phyloP scores from a whole-genome alignment of 768 basidiomycete genomes.

The Exsudoporus frostii region DNA sequence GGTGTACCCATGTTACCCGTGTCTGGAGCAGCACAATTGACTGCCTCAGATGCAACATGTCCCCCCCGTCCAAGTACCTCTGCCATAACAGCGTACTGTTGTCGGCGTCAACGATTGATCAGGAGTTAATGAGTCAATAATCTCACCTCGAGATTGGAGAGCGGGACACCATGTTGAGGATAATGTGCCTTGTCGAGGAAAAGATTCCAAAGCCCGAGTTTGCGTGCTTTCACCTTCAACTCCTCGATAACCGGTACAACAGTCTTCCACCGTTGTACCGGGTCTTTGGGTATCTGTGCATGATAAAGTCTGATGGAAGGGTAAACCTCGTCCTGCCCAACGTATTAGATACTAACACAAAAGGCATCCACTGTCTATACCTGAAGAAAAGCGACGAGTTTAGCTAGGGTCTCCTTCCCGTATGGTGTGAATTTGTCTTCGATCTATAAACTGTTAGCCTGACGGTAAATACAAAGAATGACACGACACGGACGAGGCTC shows the following conservation, averaged over 20 bases:
- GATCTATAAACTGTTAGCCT: slow-evolving; percentile 43
- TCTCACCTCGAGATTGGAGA: slow-evolving; percentile 88
- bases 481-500: slow-evolving; percentile 64
- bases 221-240: slow-evolving; percentile 84
- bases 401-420: slow-evolving; percentile 82
- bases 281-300: slow-evolving; percentile 77
- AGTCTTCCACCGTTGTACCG: slow-evolving; percentile 76
- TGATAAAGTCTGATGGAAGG: slow-evolving; percentile 77
- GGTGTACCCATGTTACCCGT: slow-evolving; percentile 92
- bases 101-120: neutral
- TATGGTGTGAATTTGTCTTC: slow-evolving; percentile 91
- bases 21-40: slow-evolving; percentile 95
- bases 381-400: slow-evolving; percentile 81
- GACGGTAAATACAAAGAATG: neutral
- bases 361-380: slow-evolving; percentile 37
- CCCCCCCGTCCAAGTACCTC: slow-evolving; percentile 86
- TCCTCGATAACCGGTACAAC: slow-evolving; percentile 78
- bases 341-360: neutral
- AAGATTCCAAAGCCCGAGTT: slow-evolving; percentile 92
- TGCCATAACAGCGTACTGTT: slow-evolving; percentile 95
- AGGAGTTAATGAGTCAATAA: neutral
- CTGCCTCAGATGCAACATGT: slow-evolving; percentile 77
- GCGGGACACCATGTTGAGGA: slow-evolving; percentile 81
- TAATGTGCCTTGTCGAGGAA: slow-evolving; percentile 95
- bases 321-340: slow-evolving; percentile 74